Percentiles rank a stretch among this genome's conserved stretches.
Conservation (phyloP, 352 stramenopile genomes). For the Phytophthora fragariaefolia region DNA sequence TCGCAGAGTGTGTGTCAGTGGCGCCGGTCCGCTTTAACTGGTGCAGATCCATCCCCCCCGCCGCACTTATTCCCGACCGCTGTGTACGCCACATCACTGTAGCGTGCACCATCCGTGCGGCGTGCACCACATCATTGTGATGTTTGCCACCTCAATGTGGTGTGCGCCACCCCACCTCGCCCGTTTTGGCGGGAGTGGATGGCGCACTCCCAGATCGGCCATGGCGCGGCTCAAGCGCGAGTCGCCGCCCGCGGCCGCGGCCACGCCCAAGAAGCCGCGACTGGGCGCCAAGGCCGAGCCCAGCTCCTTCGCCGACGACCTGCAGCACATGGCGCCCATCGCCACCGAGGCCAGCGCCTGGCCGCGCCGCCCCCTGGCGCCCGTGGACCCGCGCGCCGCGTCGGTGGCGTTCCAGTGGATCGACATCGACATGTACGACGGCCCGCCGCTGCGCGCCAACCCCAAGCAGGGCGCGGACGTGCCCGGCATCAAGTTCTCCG, state of each 20-base stretch:
- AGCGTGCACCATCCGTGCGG: not conserved
- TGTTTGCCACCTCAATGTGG: constrained; percentile 8
- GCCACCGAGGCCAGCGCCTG: constrained; percentile 69
- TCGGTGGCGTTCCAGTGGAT: constrained; percentile 96
- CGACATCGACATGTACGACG: constrained; percentile 98
- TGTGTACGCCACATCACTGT: constrained; percentile 3
- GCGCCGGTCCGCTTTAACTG: constrained; percentile 3
- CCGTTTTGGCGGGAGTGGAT: constrained; percentile 27
- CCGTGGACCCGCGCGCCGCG: constrained; percentile 45
- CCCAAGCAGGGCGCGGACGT: constrained; percentile 77
- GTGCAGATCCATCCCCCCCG: no score
- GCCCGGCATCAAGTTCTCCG: constrained; percentile 82
- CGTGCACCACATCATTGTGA: not conserved
- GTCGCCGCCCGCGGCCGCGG: constrained; percentile 5
- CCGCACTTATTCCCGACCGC: constrained; percentile 2
- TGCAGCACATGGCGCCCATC: constrained; percentile 67
- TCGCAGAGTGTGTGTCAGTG: not conserved
- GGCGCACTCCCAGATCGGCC: not conserved
- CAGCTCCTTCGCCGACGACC: constrained; percentile 61
- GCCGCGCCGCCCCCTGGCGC: constrained; percentile 53
- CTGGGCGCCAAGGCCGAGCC: constrained; percentile 35
- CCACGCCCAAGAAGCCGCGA: constrained; percentile 45
- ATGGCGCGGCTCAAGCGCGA: constrained; percentile 53
- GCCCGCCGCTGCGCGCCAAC: constrained; percentile 86
- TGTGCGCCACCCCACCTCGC: constrained; percentile 5